Conservation (phyloP, 169 alveolate species). For the Eimeria acervulina region DNA sequence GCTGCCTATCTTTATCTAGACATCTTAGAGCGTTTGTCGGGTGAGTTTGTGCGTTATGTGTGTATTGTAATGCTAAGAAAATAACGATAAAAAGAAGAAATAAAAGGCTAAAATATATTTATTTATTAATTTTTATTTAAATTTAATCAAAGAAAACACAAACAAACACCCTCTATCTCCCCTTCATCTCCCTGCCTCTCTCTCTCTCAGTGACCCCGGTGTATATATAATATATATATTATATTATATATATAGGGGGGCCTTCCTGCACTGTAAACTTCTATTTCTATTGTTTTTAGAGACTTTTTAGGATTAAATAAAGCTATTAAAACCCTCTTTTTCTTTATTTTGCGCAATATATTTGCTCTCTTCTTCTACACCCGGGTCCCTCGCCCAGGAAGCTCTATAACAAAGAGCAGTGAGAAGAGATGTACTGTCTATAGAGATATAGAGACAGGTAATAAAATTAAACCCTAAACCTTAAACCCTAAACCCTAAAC, state of each 20-base stretch:
- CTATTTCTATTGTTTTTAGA: not conserved
- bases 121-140: no score
- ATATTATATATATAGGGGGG: no score
- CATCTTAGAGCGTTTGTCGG: not conserved
- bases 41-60: not conserved
- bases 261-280: not conserved
- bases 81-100: no score
- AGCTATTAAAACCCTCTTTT: not conserved
- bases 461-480: not conserved
- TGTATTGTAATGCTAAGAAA: not conserved
- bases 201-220: not conserved
- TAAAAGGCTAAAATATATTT: no score
- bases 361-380: not conserved
- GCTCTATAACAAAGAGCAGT: not conserved
- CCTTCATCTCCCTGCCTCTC: not conserved
- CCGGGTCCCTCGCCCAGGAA: not conserved
- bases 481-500: not conserved
- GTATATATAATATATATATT: no score
- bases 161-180: not conserved
- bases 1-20: not conserved
- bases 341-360: not conserved
- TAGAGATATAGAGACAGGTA: not conserved
- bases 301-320: not conserved
- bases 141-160: no score
- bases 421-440: not conserved